phyloP scores from a whole-genome alignment of 306 rosid species.

The Hippophae gyantsensis region DNA sequence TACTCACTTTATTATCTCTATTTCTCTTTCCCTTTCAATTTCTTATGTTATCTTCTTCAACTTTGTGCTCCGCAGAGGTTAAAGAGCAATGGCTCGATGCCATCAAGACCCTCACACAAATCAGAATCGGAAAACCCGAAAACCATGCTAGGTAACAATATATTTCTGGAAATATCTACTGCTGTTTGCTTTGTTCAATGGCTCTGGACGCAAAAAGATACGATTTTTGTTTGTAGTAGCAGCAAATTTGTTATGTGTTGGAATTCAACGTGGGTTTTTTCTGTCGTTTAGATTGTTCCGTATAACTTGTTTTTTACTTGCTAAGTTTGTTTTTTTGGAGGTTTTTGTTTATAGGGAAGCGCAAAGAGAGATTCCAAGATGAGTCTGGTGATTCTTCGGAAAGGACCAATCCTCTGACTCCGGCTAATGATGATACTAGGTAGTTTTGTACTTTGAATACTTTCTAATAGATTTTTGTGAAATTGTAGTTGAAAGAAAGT shows the following conservation, averaged over 20 bases:
- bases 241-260: not conserved
- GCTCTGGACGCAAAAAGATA: not conserved
- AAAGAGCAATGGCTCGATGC: constrained; percentile 32
- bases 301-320: not conserved
- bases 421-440: constrained; percentile 70
- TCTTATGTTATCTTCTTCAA: not conserved
- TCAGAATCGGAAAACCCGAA: constrained; percentile 25
- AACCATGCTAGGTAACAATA: constrained; percentile 45
- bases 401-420: constrained; percentile 51
- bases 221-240: not conserved
- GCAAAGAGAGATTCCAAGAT: constrained; percentile 52
- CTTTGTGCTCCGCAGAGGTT: constrained; percentile 44
- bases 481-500: not conserved
- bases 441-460: constrained; percentile 13
- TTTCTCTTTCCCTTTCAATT: not conserved
- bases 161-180: not conserved
- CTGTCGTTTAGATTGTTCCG: too few species aligned
- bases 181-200: not conserved
- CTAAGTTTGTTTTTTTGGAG: not conserved
- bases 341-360: constrained; percentile 50
- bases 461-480: not conserved
- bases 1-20: constrained; percentile 9
- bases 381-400: constrained; percentile 32
- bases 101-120: constrained; percentile 24
- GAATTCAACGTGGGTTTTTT: not conserved